Percentiles rank a stretch among this genome's conserved stretches.
Evolutionary conservation across 345 rosid species (phyloP).

Genomic region (Reutealis trisperma): DNA sequence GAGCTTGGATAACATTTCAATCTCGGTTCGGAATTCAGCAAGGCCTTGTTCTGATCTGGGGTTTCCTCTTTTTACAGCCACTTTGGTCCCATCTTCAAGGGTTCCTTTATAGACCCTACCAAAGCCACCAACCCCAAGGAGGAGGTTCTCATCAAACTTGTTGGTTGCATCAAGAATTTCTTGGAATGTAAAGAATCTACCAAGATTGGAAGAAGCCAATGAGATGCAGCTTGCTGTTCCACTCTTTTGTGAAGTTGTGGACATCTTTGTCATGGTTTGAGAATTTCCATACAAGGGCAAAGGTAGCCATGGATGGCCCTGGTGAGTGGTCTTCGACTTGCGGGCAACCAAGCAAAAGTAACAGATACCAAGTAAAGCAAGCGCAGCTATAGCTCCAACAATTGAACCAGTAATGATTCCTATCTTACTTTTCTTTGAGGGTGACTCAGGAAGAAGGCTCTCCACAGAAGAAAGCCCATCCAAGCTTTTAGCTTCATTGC

Average conservation of each 20-base stretch:
- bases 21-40: slow-evolving; percentile 97
- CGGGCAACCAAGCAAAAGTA: slow-evolving; percentile 59
- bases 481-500: slow-evolving; percentile 74
- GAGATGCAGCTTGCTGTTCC: slow-evolving; percentile 88
- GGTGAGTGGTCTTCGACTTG: slow-evolving; percentile 52
- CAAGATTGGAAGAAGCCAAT: slow-evolving; percentile 69
- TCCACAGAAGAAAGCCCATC: slow-evolving; percentile 63
- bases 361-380: slow-evolving; percentile 54
- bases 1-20: slow-evolving; percentile 94
- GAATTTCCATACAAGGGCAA: slow-evolving; percentile 92
- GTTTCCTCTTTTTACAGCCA: slow-evolving; percentile 97
- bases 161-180: slow-evolving; percentile 94
- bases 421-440: slow-evolving; percentile 40
- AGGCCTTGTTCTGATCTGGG: slow-evolving; percentile 99
- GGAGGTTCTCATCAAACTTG: slow-evolving; percentile 79
- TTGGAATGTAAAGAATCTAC: slow-evolving; percentile 79
- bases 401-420: slow-evolving; percentile 51
- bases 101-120: slow-evolving; percentile 95
- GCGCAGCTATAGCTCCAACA: slow-evolving; percentile 44
- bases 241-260: slow-evolving; percentile 87
- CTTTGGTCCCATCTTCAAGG: slow-evolving; percentile 80
- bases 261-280: slow-evolving; percentile 73
- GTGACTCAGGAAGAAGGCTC: slow-evolving; percentile 53
- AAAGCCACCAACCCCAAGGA: slow-evolving; percentile 98
- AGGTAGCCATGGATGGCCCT: slow-evolving; percentile 82